These are phyloP conservation scores for Hevea brasiliensis DNA, from an alignment of 345 rosid species.

Conservation along the genomic window DNA sequence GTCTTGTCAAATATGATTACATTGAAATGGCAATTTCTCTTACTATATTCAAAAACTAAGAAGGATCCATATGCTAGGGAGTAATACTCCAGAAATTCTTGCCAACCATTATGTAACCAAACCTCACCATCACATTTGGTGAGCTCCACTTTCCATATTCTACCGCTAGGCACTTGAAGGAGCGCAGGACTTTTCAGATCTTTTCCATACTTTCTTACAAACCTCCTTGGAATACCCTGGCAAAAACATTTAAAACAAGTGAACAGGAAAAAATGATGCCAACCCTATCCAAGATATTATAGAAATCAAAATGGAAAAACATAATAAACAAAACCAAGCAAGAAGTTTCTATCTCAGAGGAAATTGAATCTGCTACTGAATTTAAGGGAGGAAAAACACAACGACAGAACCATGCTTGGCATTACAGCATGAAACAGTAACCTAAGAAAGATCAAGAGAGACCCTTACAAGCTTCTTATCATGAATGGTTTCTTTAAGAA, in stretches of 20 bases:
- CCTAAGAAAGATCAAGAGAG: not conserved
- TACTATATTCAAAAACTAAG: slow-evolving; percentile 6
- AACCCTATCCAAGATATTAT: no score
- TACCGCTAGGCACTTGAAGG: slow-evolving; percentile 9
- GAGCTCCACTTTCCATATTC: not conserved
- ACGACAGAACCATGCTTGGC: no score
- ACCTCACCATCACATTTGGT: not conserved
- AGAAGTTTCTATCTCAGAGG: no score
- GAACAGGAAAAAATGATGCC: no score
- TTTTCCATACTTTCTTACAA: slow-evolving; percentile 5
- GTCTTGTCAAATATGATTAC: slow-evolving; percentile 14
- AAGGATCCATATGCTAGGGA: not conserved
- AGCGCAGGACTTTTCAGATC: not conserved
- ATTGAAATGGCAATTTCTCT: not conserved
- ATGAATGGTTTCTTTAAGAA: slow-evolving; percentile 14
- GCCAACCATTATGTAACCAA: slow-evolving; percentile 18
- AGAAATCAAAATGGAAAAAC: no score
- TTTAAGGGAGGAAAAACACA: no score
- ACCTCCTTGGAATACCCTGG: slow-evolving; percentile 1
- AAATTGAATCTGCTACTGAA: no score
- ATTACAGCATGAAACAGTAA: no score
- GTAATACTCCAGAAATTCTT: slow-evolving; percentile 12
- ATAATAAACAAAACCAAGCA: no score
- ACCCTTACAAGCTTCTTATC: slow-evolving; percentile 10
- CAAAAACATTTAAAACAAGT: no score